These are phyloP conservation scores for Cordyceps farinosa DNA, from an alignment of 2,329 filamentous ascomycete genomes.

Conservation along the genomic window DNA sequence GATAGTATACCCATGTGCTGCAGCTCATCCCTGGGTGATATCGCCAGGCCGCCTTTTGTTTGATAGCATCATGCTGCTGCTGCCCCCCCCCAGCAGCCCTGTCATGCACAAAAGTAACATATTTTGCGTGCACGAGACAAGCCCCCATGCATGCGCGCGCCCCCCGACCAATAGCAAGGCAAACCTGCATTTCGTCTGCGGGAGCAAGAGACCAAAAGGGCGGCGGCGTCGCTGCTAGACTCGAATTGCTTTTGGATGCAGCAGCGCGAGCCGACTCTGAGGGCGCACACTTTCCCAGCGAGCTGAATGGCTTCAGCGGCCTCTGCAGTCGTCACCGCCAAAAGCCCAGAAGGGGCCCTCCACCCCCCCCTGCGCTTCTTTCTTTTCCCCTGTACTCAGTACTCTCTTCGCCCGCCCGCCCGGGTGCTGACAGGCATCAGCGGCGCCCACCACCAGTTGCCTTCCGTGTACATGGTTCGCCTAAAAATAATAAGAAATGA, in stretches of 20 bases:
- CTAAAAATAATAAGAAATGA: neutral
- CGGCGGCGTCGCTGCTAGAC: neutral
- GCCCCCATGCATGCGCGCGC: no score
- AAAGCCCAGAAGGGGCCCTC: neutral
- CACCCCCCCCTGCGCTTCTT: neutral
- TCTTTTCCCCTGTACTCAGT: no score
- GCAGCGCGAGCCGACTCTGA: neutral
- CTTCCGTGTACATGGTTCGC: neutral
- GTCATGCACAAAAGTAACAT: neutral
- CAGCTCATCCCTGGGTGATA: no score
- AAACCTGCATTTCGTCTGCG: neutral
- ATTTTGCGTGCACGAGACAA: neutral
- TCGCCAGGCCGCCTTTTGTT: no score
- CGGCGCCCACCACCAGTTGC: neutral
- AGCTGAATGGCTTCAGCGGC: neutral
- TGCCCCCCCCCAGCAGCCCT: neutral
- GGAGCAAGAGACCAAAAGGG: neutral
- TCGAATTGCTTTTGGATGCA: constrained; percentile 14
- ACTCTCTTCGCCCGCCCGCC: no score
- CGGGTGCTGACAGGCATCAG: no score
- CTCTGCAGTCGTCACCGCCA: constrained; percentile 9
- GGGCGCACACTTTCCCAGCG: neutral
- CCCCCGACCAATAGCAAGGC: neutral
- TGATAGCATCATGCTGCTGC: no score
- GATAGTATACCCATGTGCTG: no score